phyloP scores from a whole-genome alignment of 2,329 filamentous ascomycete genomes.

The Sarocladium oryzae region DNA sequence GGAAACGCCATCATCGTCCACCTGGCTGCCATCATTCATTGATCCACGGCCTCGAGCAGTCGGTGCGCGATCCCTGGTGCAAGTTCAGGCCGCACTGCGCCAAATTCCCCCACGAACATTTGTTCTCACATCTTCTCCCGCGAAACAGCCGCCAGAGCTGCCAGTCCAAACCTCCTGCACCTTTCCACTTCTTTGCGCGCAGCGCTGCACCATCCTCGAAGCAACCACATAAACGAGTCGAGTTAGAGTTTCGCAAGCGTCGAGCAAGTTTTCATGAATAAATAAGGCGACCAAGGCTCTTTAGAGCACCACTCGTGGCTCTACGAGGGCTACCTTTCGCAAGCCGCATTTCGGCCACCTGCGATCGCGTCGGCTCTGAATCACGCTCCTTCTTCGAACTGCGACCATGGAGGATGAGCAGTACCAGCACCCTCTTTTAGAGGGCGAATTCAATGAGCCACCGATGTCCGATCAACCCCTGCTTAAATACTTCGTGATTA shows the following conservation, averaged over 20 bases:
- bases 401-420: background rate
- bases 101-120: too few relatives aligned
- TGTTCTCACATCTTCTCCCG: background rate
- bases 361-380: background rate
- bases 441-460: conserved; percentile 24
- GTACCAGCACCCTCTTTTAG: conserved; percentile 21
- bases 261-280: background rate
- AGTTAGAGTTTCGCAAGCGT: background rate
- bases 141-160: too few relatives aligned
- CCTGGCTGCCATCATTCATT: background rate
- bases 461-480: conserved; percentile 29
- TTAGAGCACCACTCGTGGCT: background rate
- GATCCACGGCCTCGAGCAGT: too few relatives aligned
- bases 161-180: background rate
- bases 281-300: background rate
- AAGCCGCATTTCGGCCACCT: background rate
- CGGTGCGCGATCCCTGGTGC: too few relatives aligned
- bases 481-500: conserved; percentile 52
- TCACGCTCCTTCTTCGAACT: background rate
- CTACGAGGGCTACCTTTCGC: background rate
- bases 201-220: too few relatives aligned
- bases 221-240: background rate
- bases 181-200: background rate
- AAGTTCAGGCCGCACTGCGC: too few relatives aligned
- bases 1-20: background rate